Evolutionary conservation across 768 basidiomycete genomes (phyloP).

Genomic region (Tricholoma matsutake): DNA sequence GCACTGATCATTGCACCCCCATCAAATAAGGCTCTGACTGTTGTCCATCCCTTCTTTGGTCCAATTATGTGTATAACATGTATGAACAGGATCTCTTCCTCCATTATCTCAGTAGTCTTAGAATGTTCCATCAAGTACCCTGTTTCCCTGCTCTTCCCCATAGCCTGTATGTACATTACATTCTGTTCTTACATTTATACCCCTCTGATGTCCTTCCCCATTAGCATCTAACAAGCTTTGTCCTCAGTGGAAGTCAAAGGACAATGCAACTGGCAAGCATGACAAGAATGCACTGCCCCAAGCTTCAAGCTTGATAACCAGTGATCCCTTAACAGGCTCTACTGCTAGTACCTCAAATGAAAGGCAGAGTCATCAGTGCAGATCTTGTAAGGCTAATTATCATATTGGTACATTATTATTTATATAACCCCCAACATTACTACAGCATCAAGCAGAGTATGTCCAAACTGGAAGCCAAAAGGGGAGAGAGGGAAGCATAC

Average conservation of each 20-base stretch:
- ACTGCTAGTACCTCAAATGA: not conserved
- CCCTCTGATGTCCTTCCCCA: not conserved
- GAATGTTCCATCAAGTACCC: too few species aligned
- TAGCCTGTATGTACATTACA: not conserved
- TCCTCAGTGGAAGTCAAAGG: not conserved
- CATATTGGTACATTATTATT: not conserved
- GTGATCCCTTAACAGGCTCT: too few species aligned
- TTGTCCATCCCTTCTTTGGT: constrained; percentile 9
- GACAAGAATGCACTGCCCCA: not conserved
- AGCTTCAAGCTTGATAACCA: too few species aligned
- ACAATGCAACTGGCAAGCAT: not conserved
- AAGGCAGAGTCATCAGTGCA: not conserved
- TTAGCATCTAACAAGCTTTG: constrained; percentile 1
- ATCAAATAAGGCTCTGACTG: constrained; percentile 25
- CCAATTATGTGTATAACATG: constrained; percentile 17
- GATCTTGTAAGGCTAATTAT: not conserved
- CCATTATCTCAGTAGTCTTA: not conserved
- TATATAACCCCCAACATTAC: not conserved
- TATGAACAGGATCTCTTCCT: constrained; percentile 17
- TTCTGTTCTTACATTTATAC: not conserved
- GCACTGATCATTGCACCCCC: constrained; percentile 29
- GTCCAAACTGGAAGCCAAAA: constrained; percentile 2
- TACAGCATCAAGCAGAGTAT: constrained; percentile 1
- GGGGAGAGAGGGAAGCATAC: not conserved
- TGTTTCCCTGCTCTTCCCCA: too few species aligned